A percentile compares a stretch with the other conserved stretches of the same genome.
These are phyloP conservation scores for Cryptococcus sp. DNA, from an alignment of 1,284 basidiomycete species.

Conservation along the genomic window DNA sequence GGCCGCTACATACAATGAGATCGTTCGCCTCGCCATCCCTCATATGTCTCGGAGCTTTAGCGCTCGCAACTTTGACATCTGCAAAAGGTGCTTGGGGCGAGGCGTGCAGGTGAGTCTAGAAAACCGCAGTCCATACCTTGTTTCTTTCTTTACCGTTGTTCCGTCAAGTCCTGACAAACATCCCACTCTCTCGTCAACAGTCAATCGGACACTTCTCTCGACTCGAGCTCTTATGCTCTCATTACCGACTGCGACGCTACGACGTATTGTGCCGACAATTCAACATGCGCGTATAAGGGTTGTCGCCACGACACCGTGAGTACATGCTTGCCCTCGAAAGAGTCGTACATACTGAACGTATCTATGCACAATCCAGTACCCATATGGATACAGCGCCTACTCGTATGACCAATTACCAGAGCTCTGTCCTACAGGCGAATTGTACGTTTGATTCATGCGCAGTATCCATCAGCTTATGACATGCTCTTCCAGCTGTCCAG, in stretches of 20 bases:
- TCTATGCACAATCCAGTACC: slow-evolving; percentile 38
- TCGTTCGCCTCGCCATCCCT: too few relatives aligned
- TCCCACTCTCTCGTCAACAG: slow-evolving; percentile 17
- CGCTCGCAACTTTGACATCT: slow-evolving; percentile 6
- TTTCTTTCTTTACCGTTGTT: not conserved
- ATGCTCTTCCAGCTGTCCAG: slow-evolving; percentile 67
- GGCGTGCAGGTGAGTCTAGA: slow-evolving; percentile 36
- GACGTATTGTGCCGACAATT: slow-evolving; percentile 64
- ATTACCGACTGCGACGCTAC: slow-evolving; percentile 70
- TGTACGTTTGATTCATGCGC: slow-evolving; percentile 30
- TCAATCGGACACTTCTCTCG: slow-evolving; percentile 62
- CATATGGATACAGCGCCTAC: slow-evolving; percentile 50
- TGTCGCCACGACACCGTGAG: slow-evolving; percentile 72
- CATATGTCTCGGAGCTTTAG: not conserved
- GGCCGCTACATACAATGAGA: too few relatives aligned
- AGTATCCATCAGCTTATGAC: not conserved
- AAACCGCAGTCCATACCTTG: slow-evolving; percentile 55
- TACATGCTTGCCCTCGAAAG: slow-evolving; percentile 3
- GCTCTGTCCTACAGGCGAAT: slow-evolving; percentile 60
- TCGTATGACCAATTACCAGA: slow-evolving; percentile 58
- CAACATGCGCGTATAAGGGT: slow-evolving; percentile 64
- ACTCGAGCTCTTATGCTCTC: slow-evolving; percentile 72
- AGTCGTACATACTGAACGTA: not conserved
- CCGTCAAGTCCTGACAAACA: not conserved
- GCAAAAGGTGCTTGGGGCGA: slow-evolving; percentile 29